Evolutionary conservation across 352 stramenopile species (phyloP).

Genomic region (Elongisporangium undulatum): DNA sequence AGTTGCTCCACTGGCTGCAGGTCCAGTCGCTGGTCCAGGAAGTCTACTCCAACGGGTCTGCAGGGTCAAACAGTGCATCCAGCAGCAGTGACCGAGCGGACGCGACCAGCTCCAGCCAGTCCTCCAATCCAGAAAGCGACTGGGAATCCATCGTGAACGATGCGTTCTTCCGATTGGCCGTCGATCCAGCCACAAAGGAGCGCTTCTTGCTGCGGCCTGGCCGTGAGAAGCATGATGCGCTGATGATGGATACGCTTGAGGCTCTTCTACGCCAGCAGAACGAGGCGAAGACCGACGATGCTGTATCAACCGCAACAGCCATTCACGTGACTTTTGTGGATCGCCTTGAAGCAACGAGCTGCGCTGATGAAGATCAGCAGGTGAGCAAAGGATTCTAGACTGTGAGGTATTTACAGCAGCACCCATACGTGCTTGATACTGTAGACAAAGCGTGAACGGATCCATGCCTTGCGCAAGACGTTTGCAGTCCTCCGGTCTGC

Average conservation of each 20-base stretch:
- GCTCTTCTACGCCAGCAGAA: constrained; percentile 25
- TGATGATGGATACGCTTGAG: constrained; percentile 33
- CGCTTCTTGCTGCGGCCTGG: constrained; percentile 19
- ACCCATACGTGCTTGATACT: not conserved
- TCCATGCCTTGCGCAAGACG: constrained; percentile 24
- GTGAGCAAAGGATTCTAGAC: not conserved
- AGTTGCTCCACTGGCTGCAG: constrained; percentile 69
- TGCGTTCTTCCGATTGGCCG: constrained; percentile 39
- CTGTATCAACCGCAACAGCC: not conserved
- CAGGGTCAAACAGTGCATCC: not conserved
- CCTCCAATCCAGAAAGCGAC: constrained; percentile 1
- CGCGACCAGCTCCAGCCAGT: not conserved
- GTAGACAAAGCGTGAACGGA: not conserved
- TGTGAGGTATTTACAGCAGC: not conserved
- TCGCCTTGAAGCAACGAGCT: not conserved
- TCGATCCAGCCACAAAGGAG: constrained; percentile 18
- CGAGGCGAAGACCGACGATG: not conserved
- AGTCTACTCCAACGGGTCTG: constrained; percentile 26
- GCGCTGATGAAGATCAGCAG: not conserved
- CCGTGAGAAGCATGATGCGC: constrained; percentile 15
- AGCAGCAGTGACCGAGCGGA: not conserved
- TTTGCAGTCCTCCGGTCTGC: constrained; percentile 37
- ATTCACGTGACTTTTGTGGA: not conserved
- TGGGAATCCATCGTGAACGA: constrained; percentile 38
- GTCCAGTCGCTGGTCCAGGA: constrained; percentile 34